Percentiles rank a stretch among this genome's conserved stretches.
phyloP scores from a whole-genome alignment of 345 rosid genomes.

The Hypericum perforatum region DNA sequence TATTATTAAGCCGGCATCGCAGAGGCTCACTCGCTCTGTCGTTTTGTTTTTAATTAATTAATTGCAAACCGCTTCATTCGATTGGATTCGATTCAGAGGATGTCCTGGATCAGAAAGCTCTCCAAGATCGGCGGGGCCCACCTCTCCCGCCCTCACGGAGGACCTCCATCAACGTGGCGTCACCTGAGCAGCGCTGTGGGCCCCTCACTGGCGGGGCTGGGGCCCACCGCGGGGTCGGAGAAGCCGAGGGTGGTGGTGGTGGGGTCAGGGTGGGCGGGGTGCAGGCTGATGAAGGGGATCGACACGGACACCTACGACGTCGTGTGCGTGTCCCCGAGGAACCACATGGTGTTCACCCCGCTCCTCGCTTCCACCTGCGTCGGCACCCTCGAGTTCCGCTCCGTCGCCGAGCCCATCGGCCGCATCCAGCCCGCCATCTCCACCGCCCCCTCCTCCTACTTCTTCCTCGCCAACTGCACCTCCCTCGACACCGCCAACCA shows the following conservation, averaged over 20 bases:
- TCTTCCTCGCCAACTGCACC: slow-evolving; percentile 63
- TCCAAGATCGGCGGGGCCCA: too few relatives aligned
- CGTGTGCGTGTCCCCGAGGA: slow-evolving; percentile 78
- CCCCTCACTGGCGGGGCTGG: slow-evolving; percentile 27
- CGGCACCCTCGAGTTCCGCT: slow-evolving; percentile 89
- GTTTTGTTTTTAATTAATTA: too few relatives aligned
- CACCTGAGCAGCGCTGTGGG: neutral
- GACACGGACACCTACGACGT: slow-evolving; percentile 65
- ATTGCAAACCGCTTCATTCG: too few relatives aligned
- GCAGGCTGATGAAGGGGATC: slow-evolving; percentile 70
- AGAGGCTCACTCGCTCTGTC: too few relatives aligned
- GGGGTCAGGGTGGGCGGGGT: slow-evolving; percentile 97
- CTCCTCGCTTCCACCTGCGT: slow-evolving; percentile 93
- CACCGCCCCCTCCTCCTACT: slow-evolving; percentile 56
- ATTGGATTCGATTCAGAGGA: too few relatives aligned
- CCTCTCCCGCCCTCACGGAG: too few relatives aligned
- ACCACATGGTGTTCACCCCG: slow-evolving; percentile 92
- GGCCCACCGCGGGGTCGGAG: slow-evolving; percentile 48
- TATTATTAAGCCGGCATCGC: too few relatives aligned
- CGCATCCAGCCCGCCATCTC: slow-evolving; percentile 89
- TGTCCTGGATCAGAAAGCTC: too few relatives aligned
- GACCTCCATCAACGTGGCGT: neutral
- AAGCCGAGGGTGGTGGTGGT: slow-evolving; percentile 80
- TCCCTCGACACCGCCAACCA: slow-evolving; percentile 48
- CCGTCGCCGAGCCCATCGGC: slow-evolving; percentile 77